Evolutionary conservation across 2,329 filamentous ascomycete species (phyloP), one percentile per base, ranked within the genome.

Genomic region (Talaromyces sp.): DNA sequence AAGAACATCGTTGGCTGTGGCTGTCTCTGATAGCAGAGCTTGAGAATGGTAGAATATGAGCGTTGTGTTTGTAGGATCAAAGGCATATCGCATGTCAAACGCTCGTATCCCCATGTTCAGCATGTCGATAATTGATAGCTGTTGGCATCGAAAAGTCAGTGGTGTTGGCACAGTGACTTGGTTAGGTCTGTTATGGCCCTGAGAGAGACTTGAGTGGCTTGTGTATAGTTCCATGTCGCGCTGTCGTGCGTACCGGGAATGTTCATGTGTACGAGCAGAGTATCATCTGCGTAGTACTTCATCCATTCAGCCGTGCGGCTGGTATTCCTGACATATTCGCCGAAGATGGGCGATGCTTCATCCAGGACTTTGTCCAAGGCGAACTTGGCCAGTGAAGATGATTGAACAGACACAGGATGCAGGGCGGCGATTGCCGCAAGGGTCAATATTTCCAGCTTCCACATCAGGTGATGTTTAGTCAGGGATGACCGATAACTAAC

Each of bases 241-340:
- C 75, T 72, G 63, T 82, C 79, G 66, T 82, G 80, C 11, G 56
- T 75, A 1, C 80, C 80, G 2, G 80, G 80, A 39, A 81, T 76
- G 62, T 78, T 81, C 66, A 81, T 73, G 17, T 77, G 77, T 2
- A 75, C 70, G 0, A 81, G 62, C 2, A 64, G 70, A 0, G 72
- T 79, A 13, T 69, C 60, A 61, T 82, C 78, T 1, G 73, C 64
- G 40, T 78, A 70, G 0, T 46, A 56, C 22, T 70, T 69, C 80
- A 82, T 82, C 80, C 80, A 81, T 41, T 66, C 67, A 2, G 76
- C 65, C 3, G 68, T 71, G 22, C 60, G 57, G 1, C 51, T 57
- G 1, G 61, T 58, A 5, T 57, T 61, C 7, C 66, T 67, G 4
- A 56, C 54, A 43, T 70, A 73, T 11, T 63, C 15, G 11, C 78